Evolutionary conservation across 176 grass and related monocot species (phyloP).

Genomic region (Chrysopogon serrulatus): DNA sequence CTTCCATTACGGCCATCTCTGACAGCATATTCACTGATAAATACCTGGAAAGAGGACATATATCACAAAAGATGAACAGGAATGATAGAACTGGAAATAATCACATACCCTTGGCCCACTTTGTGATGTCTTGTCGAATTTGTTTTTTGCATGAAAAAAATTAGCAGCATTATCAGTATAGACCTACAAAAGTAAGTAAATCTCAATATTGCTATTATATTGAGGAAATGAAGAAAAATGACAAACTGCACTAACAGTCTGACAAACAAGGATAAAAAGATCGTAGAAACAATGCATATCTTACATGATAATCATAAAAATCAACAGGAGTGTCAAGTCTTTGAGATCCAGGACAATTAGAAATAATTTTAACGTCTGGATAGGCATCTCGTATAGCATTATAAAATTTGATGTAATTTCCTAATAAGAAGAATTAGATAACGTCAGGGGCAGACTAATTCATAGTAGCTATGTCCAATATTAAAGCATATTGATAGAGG

Average conservation of each 20-base stretch:
- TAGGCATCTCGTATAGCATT: constrained; percentile 67
- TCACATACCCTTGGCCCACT: constrained; percentile 73
- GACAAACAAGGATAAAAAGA: too few species aligned
- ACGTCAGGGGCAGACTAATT: too few species aligned
- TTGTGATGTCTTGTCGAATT: constrained; percentile 54
- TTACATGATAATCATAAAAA: constrained; percentile 86
- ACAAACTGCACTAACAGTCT: neutral
- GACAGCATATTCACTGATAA: constrained; percentile 95
- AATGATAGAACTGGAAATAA: too few species aligned
- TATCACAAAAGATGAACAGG: neutral
- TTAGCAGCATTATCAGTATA: constrained; percentile 77
- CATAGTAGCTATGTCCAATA: too few species aligned
- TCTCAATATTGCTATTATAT: too few species aligned
- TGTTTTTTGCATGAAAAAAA: constrained; percentile 54
- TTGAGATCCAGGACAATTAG: constrained; percentile 61
- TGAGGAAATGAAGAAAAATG: neutral
- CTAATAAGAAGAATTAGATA: too few species aligned
- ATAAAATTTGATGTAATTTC: constrained; percentile 83
- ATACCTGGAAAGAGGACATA: constrained; percentile 45
- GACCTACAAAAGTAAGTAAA: too few species aligned
- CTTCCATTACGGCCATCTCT: constrained; percentile 71
- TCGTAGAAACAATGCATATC: too few species aligned
- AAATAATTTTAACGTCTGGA: constrained; percentile 83
- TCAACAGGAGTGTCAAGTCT: constrained; percentile 82
- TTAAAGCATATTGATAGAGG: too few species aligned